Percentiles rank a stretch among this genome's conserved stretches.
Evolutionary conservation across 2,329 filamentous ascomycete genomes (phyloP).

Genomic region (Colletotrichum cuscutae): DNA sequence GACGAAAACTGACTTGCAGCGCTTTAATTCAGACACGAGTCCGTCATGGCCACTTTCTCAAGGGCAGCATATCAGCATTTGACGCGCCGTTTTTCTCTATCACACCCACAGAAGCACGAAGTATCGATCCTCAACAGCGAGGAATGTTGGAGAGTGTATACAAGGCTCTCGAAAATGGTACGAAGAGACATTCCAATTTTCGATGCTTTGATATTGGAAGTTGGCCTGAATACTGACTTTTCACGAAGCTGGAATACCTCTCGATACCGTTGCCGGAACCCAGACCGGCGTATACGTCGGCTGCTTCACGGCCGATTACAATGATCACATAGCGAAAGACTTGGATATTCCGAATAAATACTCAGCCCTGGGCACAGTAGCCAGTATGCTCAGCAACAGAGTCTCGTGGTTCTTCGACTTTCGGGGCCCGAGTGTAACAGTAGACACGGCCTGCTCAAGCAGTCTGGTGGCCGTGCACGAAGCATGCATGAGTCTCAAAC

Average conservation of each 20-base stretch:
- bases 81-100: slow-evolving; percentile 43
- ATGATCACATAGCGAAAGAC: slow-evolving; percentile 31
- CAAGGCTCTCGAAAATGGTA: slow-evolving; percentile 43
- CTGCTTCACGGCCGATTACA: slow-evolving; percentile 41
- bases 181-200: not conserved
- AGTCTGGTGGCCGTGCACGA: slow-evolving; percentile 47
- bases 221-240: not conserved
- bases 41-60: slow-evolving; percentile 42
- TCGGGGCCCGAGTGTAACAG: slow-evolving; percentile 44
- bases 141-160: slow-evolving; percentile 47
- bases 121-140: slow-evolving; percentile 47
- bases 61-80: slow-evolving; percentile 38
- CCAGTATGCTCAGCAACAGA: slow-evolving; percentile 46
- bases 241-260: slow-evolving; percentile 35
- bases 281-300: slow-evolving; percentile 40
- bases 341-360: slow-evolving; percentile 31
- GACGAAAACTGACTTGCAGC: not conserved
- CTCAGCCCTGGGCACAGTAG: slow-evolving; percentile 43
- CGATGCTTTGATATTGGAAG: too few relatives aligned
- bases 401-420: slow-evolving; percentile 50
- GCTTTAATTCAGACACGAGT: slow-evolving; percentile 30
- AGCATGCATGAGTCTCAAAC: slow-evolving; percentile 38
- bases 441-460: slow-evolving; percentile 53
- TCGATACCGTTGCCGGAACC: slow-evolving; percentile 37
- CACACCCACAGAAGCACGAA: slow-evolving; percentile 40